Base-by-base conservation (phyloP, 2,329 filamentous ascomycete genomes). In the Diaporthe aspalathi region DNA sequence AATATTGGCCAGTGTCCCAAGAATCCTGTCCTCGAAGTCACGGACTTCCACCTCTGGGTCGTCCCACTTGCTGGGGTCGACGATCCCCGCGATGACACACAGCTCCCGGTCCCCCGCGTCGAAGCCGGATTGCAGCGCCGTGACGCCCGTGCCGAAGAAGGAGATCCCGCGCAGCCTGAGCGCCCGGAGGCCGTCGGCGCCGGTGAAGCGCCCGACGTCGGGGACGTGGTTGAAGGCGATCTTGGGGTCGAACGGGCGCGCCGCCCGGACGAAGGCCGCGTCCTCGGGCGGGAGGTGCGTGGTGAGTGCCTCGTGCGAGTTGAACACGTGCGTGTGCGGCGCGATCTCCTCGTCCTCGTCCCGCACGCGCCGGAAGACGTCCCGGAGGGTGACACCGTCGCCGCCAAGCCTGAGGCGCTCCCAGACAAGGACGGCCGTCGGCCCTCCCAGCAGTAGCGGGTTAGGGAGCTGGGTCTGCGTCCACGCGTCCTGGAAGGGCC, bases 401-500 rank as follows among this genome's bases (percentile, higher is more conserved):
- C 4, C 5, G 12, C n/a, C 43, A 27, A 63, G 20, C 60, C 14
- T 49, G 43, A 63, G 60, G 5, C 60, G 43, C 60, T 63, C 43
- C 60, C 60, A 63, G 6, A 29, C 29, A 20, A 63, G 43, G 20
- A 63, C 60, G 12, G 14, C 29, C 27, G 14, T 50, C 27, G 60
- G 60, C 1, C 60, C 60, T 1, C 60, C 60, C 1, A 63, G 14
- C 6, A 63, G 60, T 2, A 63, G 27, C 4, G 60, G 60, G n/a
- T 63, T 63, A 7, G 60, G 60, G 27, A 63, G 60, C 27, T 49
- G 40, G 16, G 60, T 11, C 43, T 63, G 60, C 6, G 43, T 49
- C 60, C 60, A 63, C 6, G 43, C 14, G 43, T 50, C 60, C 20
- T 63, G 60, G 60, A 63, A 63, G 43, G 60, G 60, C 60, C 60